phyloP scores from a whole-genome alignment of 2,329 filamentous ascomycete species.

The Grosmannia huntii region DNA sequence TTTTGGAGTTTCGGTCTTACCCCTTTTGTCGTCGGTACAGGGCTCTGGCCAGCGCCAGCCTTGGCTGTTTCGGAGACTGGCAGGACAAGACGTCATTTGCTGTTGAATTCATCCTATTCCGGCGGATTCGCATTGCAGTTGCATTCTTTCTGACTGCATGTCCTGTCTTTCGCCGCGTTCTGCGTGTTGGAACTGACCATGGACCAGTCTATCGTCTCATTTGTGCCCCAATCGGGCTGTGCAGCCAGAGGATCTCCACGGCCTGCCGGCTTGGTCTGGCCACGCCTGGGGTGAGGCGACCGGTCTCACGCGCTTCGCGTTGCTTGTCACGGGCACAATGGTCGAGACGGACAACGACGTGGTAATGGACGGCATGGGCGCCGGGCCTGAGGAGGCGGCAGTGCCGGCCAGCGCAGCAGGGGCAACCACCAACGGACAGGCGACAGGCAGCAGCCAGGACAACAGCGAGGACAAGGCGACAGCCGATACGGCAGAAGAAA shows the following conservation, averaged over 20 bases:
- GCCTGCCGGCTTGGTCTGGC: too few species aligned
- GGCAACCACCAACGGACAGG: neutral
- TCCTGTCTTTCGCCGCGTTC: too few species aligned
- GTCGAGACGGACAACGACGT: slow-evolving; percentile 11
- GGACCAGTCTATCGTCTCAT: neutral
- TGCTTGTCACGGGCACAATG: neutral
- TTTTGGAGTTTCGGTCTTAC: neutral
- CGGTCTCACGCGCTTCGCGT: slow-evolving; percentile 2
- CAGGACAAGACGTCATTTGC: neutral
- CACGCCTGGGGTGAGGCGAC: neutral
- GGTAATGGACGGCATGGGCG: slow-evolving; percentile 13
- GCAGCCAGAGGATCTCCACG: too few species aligned
- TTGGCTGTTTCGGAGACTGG: neutral
- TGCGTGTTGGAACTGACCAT: neutral
- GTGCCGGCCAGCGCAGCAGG: neutral
- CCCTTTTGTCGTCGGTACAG: neutral
- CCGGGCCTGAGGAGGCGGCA: neutral
- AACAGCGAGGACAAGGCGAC: neutral
- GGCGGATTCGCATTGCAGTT: too few species aligned
- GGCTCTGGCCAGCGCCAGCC: neutral
- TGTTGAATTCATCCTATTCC: neutral
- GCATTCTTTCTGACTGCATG: too few species aligned
- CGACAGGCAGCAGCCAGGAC: neutral
- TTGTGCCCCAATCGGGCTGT: too few species aligned
- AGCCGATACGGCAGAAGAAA: slow-evolving; percentile 12